Conservation (phyloP, 2,329 filamentous ascomycete genomes). For the Ophiostoma montium region DNA sequence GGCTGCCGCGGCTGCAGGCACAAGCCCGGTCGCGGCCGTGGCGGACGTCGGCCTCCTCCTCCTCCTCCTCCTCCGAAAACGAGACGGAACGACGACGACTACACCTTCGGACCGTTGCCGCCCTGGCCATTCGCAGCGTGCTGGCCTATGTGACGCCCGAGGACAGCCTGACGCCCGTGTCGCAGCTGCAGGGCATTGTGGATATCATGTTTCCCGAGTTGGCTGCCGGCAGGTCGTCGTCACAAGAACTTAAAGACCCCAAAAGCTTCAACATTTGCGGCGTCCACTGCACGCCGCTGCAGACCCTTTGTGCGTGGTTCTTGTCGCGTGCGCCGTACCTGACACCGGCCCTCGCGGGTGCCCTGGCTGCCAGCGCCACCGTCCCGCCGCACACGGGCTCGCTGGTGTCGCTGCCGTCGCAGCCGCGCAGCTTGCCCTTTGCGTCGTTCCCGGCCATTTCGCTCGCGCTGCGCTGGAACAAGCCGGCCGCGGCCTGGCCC, state of each 20-base stretch:
- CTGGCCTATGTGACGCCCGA: constrained; percentile 38
- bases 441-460: constrained; percentile 11
- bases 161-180: constrained; percentile 25
- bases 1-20: constrained; percentile 26
- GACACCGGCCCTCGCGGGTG: constrained; percentile 6
- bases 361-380: constrained; percentile 19
- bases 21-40: not conserved
- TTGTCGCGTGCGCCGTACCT: constrained; percentile 9
- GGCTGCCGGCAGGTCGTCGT: constrained; percentile 8
- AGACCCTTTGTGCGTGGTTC: constrained; percentile 21
- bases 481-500: constrained; percentile 11
- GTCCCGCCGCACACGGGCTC: constrained; percentile 14
- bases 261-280: constrained; percentile 31
- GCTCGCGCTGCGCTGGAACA: constrained; percentile 8
- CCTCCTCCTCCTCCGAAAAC: constrained; percentile 11
- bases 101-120: constrained; percentile 30
- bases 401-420: too few relatives aligned
- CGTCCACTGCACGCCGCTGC: constrained; percentile 30
- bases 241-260: too few relatives aligned
- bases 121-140: constrained; percentile 32
- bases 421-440: not conserved
- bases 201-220: constrained; percentile 35
- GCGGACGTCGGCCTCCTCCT: not conserved
- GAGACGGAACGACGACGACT: constrained; percentile 16
- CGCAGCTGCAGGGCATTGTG: constrained; percentile 31